A percentile compares a stretch with the other conserved stretches of the same genome.
Conservation (phyloP, 2,329 filamentous ascomycete species). For the Ilyonectria robusta region DNA sequence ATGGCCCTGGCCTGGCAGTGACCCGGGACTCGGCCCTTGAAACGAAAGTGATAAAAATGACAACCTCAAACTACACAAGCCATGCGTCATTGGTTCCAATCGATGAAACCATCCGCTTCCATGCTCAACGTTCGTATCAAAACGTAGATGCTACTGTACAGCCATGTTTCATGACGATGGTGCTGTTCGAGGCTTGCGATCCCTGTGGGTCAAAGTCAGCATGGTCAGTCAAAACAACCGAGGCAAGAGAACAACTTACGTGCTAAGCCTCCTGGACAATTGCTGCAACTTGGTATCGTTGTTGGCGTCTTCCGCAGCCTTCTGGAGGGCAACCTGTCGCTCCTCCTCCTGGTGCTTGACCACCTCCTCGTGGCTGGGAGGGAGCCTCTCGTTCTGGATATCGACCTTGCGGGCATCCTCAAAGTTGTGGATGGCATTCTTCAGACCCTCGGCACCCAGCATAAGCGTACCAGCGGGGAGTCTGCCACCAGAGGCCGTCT, state of each 20-base stretch:
- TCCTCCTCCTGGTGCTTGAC: conserved; percentile 86
- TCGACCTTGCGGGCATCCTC: conserved; percentile 98
- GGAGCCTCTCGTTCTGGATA: conserved; percentile 94
- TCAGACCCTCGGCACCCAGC: conserved; percentile 98
- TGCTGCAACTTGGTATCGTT: conserved; percentile 91
- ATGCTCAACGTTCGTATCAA: conserved; percentile 38
- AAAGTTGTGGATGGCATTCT: conserved; percentile 96
- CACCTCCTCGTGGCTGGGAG: conserved; percentile 93
- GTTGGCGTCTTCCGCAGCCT: conserved; percentile 89
- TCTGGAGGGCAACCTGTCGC: conserved; percentile 85
- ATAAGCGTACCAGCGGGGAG: conserved; percentile 96
- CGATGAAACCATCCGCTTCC: conserved; percentile 34
- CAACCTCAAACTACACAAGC: conserved; percentile 35
- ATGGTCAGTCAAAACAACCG: not conserved
- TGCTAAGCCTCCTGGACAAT: conserved; percentile 93
- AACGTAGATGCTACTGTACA: conserved; percentile 47
- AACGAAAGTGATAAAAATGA: conserved; percentile 38
- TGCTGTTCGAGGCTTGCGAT: conserved; percentile 48
- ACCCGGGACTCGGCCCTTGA: conserved; percentile 38
- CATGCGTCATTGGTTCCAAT: conserved; percentile 37
- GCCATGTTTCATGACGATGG: conserved; percentile 42
- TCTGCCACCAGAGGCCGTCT: conserved; percentile 93
- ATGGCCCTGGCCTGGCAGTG: conserved; percentile 27
- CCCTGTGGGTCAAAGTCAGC: conserved; percentile 38
- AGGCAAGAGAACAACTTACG: conserved; percentile 67